Base-by-base conservation (phyloP, 169 alveolate genomes). In the Theileria sp. region DNA sequence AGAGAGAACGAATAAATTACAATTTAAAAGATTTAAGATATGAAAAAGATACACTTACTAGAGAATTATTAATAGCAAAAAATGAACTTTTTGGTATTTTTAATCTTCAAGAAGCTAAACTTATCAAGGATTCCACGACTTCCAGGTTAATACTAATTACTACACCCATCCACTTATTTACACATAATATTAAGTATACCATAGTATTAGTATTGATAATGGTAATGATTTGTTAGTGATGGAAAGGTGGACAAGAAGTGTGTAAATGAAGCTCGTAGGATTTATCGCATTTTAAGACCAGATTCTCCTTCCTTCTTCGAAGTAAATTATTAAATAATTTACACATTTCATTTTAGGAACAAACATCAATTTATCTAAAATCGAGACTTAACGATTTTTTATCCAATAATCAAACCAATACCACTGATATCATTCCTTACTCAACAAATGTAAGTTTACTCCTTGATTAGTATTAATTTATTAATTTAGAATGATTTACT, bases 221-320 rank as follows among this genome's bases (percentile, higher is more conserved):
- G 21, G 5, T 17, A 62, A 65, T 21, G 26, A 50, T 3, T 23
- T 25, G n/a, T 17, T 67, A 67, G 80, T 25, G 34, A 77, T 15
- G 58, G 21, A 38, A 68, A 77, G 15, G 15, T 13, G 26, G 44
- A 60, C 3, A 36, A 13, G 8, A 19, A 13, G 34, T 25, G 38
- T 32, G 54, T 71, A 15, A 85, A 85, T 26, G 87, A 85, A 62
- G 89, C 82, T 32, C 62, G 78, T 19, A 26, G 87, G 56, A 30
- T 85, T 5, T 69, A 71, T 50, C 77, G 85, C 56, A 28, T 85
- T n/a, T 44, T 85, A 61, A 80, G 91, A 44, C 91, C 91, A 21
- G 80, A 85, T 12, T 82, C 87, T 15, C 91, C 85, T 38, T 67
- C 74, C 23, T 85, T 79, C 72, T 85, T 78, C 50, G 87, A 79